phyloP scores from a whole-genome alignment of 805 yeast genomes.

The Zygoascus biomembranicola region DNA sequence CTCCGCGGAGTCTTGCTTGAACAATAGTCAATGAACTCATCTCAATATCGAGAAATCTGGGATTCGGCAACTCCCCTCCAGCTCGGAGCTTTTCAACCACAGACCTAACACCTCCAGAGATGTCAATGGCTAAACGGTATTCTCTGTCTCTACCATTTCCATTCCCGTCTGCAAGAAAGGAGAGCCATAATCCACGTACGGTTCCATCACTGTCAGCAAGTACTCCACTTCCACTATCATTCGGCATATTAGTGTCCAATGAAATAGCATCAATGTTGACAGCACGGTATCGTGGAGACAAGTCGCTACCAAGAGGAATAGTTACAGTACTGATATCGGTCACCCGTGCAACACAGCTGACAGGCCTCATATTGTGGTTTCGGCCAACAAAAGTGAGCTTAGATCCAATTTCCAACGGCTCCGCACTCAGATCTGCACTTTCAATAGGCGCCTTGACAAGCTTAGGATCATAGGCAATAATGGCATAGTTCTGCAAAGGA shows the following conservation, averaged over 20 bases:
- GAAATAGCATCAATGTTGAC: conserved; percentile 72
- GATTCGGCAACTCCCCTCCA: conserved; percentile 40
- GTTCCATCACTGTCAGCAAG: conserved; percentile 70
- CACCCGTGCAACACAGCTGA: conserved; percentile 66
- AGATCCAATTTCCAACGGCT: conserved; percentile 65
- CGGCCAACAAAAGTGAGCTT: conserved; percentile 73
- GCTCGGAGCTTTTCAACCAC: conserved; percentile 47
- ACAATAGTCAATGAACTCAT: conserved; percentile 58
- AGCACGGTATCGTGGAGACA: conserved; percentile 74
- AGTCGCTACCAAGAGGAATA: conserved; percentile 54
- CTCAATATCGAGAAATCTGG: conserved; percentile 70
- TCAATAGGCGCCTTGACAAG: conserved; percentile 62
- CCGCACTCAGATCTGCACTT: conserved; percentile 53
- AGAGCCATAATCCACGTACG: conserved; percentile 77
- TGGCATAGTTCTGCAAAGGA: conserved; percentile 80
- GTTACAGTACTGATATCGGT: conserved; percentile 69
- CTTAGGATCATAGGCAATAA: conserved; percentile 71
- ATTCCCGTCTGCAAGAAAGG: conserved; percentile 69
- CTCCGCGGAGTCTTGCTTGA: conserved; percentile 80
- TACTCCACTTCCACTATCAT: conserved; percentile 73
- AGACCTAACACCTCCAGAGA: conserved; percentile 47
- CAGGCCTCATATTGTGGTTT: conserved; percentile 59
- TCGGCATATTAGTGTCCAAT: conserved; percentile 62
- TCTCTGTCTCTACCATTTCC: conserved; percentile 48
- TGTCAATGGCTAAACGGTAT: conserved; percentile 70